A percentile compares a stretch with the other conserved stretches of the same genome.
Evolutionary conservation across 345 rosid genomes (phyloP).

Genomic region (Gossypium arboreum): DNA sequence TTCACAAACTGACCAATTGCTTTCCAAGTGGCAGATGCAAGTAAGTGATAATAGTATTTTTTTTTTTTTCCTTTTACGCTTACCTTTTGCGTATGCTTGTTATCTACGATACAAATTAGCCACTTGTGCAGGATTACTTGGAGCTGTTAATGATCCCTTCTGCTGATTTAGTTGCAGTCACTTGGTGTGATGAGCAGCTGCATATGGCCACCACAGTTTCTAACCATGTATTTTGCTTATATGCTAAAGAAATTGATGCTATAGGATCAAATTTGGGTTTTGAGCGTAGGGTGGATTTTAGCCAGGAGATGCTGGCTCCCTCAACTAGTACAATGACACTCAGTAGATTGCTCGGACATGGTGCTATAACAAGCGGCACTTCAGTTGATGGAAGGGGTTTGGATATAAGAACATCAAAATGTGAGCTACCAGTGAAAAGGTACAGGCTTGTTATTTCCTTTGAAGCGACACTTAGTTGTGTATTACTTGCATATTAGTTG

Average conservation of each 20-base stretch:
- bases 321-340: slow-evolving; percentile 26
- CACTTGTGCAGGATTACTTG: slow-evolving; percentile 45
- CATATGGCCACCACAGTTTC: slow-evolving; percentile 52
- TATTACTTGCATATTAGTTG: background rate
- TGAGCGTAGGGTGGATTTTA: slow-evolving; percentile 27
- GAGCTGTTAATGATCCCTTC: slow-evolving; percentile 36
- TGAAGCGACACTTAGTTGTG: background rate
- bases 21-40: slow-evolving; percentile 36
- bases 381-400: slow-evolving; percentile 26
- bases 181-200: slow-evolving; percentile 44
- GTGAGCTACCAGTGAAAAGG: slow-evolving; percentile 28
- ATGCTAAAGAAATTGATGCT: slow-evolving; percentile 43
- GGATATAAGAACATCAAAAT: slow-evolving; percentile 27
- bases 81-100: background rate
- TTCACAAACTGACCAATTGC: slow-evolving; percentile 65
- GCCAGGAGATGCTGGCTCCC: slow-evolving; percentile 31
- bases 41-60: slow-evolving; percentile 31
- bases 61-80: slow-evolving; percentile 7
- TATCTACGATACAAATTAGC: slow-evolving; percentile 10
- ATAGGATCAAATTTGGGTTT: slow-evolving; percentile 27
- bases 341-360: slow-evolving; percentile 25
- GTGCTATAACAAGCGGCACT: slow-evolving; percentile 19
- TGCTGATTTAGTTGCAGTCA: slow-evolving; percentile 36
- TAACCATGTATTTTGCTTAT: slow-evolving; percentile 53
- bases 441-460: slow-evolving; percentile 16